Percentiles rank a stretch among this genome's conserved stretches.
Conservation (phyloP, 495 filamentous ascomycete genomes). For the Chaetomium fimeti region DNA sequence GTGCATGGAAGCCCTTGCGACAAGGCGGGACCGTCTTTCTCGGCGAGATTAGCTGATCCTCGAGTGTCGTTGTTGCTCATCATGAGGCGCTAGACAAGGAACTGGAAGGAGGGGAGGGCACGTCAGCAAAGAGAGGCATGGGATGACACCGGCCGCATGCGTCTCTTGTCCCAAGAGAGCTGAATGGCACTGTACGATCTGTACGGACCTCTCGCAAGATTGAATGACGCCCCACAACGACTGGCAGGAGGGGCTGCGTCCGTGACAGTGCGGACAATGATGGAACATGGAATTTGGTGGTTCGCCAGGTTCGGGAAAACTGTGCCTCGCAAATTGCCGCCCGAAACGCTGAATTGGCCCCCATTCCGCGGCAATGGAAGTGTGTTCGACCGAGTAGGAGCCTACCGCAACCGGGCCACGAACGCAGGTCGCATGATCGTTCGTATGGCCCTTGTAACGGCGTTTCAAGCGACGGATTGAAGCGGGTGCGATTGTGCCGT, state of each 20-base stretch:
- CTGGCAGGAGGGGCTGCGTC: background rate
- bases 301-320: too few species aligned
- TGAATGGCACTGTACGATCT: background rate
- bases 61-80: background rate
- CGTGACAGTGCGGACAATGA: background rate
- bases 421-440: conserved; percentile 3
- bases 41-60: background rate
- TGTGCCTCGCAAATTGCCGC: too few species aligned
- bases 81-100: background rate
- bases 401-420: too few species aligned
- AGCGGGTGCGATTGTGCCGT: background rate
- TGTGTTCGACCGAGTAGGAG: too few species aligned
- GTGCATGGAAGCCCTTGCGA: too few species aligned
- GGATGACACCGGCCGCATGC: background rate
- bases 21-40: background rate
- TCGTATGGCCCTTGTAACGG: background rate
- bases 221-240: background rate
- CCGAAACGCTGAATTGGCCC: too few species aligned
- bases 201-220: background rate
- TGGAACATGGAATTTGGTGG: background rate
- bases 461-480: background rate
- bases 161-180: background rate
- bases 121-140: background rate
- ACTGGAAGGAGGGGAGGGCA: background rate
- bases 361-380: too few species aligned